These are phyloP conservation scores for California macrophylla DNA, from an alignment of 441 rosid species.

Conservation along the genomic window DNA sequence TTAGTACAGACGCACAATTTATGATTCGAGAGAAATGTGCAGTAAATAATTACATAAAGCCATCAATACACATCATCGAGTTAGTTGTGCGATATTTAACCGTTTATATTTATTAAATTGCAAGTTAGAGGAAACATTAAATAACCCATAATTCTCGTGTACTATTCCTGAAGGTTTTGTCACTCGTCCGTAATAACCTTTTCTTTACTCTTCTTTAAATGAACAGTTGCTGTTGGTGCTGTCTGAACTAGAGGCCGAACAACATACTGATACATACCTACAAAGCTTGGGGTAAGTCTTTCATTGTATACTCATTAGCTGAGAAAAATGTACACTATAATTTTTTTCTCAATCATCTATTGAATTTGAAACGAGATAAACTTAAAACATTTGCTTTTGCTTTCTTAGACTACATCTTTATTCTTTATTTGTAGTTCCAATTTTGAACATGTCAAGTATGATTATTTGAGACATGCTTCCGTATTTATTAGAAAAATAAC, in stretches of 20 bases:
- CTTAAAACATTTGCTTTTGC: background rate
- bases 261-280: background rate
- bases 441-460: background rate
- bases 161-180: background rate
- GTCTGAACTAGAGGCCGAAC: background rate
- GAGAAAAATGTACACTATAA: too few species aligned
- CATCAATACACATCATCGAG: background rate
- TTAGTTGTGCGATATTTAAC: background rate
- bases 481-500: background rate
- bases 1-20: background rate
- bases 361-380: background rate
- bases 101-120: background rate
- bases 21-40: background rate
- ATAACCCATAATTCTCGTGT: background rate
- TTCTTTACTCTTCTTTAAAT: background rate
- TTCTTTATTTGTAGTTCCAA: background rate
- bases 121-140: background rate
- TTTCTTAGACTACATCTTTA: background rate
- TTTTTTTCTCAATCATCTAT: background rate
- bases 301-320: too few species aligned
- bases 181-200: background rate
- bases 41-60: background rate
- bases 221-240: background rate
- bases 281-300: background rate
- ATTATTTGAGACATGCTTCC: slow-evolving; percentile 3